These are phyloP conservation scores for Erodium moschatum DNA, from an alignment of 441 rosid genomes.

Conservation along the genomic window DNA sequence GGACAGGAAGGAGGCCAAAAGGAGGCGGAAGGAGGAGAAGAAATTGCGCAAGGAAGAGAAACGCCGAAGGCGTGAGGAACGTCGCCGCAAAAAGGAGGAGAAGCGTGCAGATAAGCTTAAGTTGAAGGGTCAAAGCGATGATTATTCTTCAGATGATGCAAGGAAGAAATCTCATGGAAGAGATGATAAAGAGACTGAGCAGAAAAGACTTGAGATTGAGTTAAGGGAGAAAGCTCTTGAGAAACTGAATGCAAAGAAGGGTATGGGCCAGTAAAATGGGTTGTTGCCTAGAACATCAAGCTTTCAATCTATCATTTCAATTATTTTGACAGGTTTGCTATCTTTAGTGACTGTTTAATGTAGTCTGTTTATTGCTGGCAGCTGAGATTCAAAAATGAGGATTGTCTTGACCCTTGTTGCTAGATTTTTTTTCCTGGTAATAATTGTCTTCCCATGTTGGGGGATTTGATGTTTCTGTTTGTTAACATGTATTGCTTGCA, in stretches of 20 bases:
- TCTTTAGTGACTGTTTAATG: conserved; percentile 41
- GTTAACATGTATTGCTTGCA: too few relatives aligned
- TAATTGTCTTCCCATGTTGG: conserved; percentile 31
- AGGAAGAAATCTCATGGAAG: conserved; percentile 31
- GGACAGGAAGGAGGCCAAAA: conserved; percentile 74
- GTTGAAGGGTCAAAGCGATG: conserved; percentile 36
- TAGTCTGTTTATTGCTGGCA: conserved; percentile 74
- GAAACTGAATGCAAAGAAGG: conserved; percentile 92
- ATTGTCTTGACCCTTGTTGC: conserved; percentile 45
- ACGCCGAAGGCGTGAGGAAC: conserved; percentile 66
- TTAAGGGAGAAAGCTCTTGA: conserved; percentile 87
- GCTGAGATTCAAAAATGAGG: conserved; percentile 42
- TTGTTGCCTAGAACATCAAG: conserved; percentile 22
- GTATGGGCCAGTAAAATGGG: conserved; percentile 39
- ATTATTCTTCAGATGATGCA: conserved; percentile 42
- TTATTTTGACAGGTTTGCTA: conserved; percentile 23
- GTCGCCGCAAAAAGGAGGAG: conserved; percentile 65
- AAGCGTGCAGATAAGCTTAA: conserved; percentile 62
- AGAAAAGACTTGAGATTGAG: conserved; percentile 87
- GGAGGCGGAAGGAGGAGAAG: conserved; percentile 83
- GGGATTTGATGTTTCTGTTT: conserved; percentile 23
- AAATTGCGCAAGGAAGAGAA: conserved; percentile 75
- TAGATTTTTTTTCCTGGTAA: conserved; percentile 64
- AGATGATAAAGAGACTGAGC: conserved; percentile 46
- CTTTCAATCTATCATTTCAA: conserved; percentile 24